phyloP scores from a whole-genome alignment of 2,329 filamentous ascomycete species.

The Xylaria arbuscula region DNA sequence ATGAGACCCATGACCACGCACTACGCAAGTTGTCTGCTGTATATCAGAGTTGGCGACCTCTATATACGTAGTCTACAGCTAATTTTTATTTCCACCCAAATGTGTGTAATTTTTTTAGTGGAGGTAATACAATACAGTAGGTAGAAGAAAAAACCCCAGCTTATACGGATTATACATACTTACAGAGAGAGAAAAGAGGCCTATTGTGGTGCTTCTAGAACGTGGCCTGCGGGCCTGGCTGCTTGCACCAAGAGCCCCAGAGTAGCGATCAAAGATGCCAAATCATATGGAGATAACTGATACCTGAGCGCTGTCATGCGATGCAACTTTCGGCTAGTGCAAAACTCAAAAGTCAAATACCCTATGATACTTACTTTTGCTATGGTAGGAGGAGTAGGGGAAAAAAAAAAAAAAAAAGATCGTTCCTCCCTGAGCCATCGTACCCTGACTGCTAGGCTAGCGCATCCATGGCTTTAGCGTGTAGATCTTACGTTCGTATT shows the following conservation, averaged over 20 bases:
- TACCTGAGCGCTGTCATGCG: constrained; percentile 8
- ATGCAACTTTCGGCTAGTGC: constrained; percentile 10
- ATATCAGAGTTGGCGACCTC: neutral
- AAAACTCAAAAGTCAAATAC: constrained; percentile 15
- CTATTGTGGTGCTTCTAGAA: constrained; percentile 12
- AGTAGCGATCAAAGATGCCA: neutral
- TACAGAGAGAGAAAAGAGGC: neutral
- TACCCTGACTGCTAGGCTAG: neutral
- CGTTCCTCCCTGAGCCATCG: neutral
- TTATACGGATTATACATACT: too few relatives aligned
- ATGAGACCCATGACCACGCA: neutral
- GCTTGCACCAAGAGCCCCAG: too few relatives aligned
- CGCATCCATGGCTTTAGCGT: neutral
- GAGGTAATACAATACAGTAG: too few relatives aligned
- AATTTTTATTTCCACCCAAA: too few relatives aligned
- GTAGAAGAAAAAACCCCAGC: too few relatives aligned
- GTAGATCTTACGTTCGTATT: constrained; percentile 31
- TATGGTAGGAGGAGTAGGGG: neutral
- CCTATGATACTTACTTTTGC: neutral
- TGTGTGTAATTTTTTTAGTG: too few relatives aligned
- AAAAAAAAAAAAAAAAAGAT: neutral
- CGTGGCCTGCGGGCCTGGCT: constrained; percentile 6
- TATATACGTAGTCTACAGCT: too few relatives aligned
- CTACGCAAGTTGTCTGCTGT: neutral
- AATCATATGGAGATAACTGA: constrained; percentile 14